Evolutionary conservation across 1,284 basidiomycete species (phyloP).

Genomic region (Porodaedalea pini): DNA sequence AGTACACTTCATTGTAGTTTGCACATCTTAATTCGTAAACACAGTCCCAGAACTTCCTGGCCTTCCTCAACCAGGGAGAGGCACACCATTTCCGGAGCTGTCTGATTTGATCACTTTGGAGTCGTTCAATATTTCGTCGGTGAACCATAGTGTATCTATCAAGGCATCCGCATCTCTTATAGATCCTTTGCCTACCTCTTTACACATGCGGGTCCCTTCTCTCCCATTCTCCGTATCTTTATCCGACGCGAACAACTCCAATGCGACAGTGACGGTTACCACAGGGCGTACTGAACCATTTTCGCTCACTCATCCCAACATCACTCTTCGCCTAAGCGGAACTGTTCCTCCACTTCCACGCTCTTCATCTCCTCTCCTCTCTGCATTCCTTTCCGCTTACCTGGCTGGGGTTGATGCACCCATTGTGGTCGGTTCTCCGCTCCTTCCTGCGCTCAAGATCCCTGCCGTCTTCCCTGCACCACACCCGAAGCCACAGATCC

Average conservation of each 20-base stretch:
- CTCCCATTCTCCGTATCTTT: slow-evolving; percentile 62
- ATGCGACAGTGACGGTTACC: slow-evolving; percentile 40
- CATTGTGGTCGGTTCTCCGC: slow-evolving; percentile 53
- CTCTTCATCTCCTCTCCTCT: slow-evolving; percentile 31
- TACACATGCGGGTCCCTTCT: slow-evolving; percentile 44
- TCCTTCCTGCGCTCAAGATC: slow-evolving; percentile 46
- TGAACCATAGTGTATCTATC: slow-evolving; percentile 54
- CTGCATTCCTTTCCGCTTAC: slow-evolving; percentile 54
- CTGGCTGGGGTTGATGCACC: slow-evolving; percentile 48
- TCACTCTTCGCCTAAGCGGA: slow-evolving; percentile 56
- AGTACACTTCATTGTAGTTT: neutral
- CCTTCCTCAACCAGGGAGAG: slow-evolving; percentile 54
- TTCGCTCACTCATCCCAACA: slow-evolving; percentile 60
- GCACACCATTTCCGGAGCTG: slow-evolving; percentile 49
- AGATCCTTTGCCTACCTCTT: slow-evolving; percentile 7
- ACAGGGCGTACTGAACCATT: slow-evolving; percentile 53
- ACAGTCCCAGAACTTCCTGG: slow-evolving; percentile 64
- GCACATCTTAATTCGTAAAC: slow-evolving; percentile 10
- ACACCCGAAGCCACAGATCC: slow-evolving; percentile 53
- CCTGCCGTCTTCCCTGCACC: slow-evolving; percentile 61
- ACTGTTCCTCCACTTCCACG: slow-evolving; percentile 51
- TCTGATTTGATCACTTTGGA: slow-evolving; percentile 57
- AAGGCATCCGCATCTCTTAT: slow-evolving; percentile 46
- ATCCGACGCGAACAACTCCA: slow-evolving; percentile 21
- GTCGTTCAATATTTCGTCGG: slow-evolving; percentile 54